These are phyloP conservation scores for Lithospermum erythrorhizon DNA, from an alignment of 257 asterid genomes.

Conservation along the genomic window DNA sequence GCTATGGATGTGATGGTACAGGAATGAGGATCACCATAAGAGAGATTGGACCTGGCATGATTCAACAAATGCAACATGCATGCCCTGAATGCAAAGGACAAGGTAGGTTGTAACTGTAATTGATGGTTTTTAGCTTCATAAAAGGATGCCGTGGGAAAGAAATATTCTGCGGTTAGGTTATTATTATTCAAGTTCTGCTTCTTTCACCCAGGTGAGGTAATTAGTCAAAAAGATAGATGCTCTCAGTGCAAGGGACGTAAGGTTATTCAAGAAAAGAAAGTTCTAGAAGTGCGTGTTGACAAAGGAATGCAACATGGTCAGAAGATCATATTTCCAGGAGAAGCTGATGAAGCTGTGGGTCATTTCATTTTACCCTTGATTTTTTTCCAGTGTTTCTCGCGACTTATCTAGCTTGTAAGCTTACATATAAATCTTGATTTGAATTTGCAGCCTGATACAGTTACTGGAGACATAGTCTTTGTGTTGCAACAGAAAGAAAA, in stretches of 20 bases:
- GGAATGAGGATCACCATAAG: conserved; percentile 27
- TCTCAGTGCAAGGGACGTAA: conserved; percentile 33
- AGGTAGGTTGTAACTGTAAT: conserved; percentile 4
- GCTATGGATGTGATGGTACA: conserved; percentile 44
- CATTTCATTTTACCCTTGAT: neutral
- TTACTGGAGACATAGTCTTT: conserved; percentile 15
- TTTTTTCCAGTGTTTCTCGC: conserved; percentile 1
- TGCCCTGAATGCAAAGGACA: conserved; percentile 43
- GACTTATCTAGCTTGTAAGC: neutral
- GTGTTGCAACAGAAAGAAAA: conserved; percentile 18
- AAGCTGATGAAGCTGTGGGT: conserved; percentile 38
- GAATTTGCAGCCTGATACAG: conserved; percentile 25
- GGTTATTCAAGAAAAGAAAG: conserved; percentile 25
- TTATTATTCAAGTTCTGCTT: too few species aligned
- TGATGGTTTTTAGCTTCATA: neutral
- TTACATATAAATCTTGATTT: neutral
- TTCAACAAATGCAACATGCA: conserved; percentile 36
- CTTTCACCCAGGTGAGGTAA: conserved; percentile 27
- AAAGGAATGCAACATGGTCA: conserved; percentile 33
- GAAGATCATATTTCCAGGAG: conserved; percentile 26
- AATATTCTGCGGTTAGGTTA: neutral
- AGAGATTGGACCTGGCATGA: conserved; percentile 33
- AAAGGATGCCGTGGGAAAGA: neutral
- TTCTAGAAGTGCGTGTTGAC: conserved; percentile 32
- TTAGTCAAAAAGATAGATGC: conserved; percentile 29